Conservation (phyloP, 108 stramenopile species). For the Discostella stelligeroides region DNA sequence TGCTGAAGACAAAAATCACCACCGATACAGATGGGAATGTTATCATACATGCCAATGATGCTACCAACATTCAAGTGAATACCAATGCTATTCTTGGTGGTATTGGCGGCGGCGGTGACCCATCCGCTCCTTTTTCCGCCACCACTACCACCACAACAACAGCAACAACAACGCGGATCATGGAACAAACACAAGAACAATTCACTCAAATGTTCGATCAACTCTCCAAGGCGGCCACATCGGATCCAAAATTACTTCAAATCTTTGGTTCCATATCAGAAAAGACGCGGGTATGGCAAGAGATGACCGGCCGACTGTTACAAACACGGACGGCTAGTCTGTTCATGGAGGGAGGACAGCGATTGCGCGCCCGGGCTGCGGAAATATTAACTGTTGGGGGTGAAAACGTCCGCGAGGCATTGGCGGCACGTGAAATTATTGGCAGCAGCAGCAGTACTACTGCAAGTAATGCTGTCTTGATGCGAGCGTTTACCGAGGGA, state of each 20-base stretch:
- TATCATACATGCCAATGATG: conserved; percentile 20
- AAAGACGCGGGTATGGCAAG: conserved; percentile 83
- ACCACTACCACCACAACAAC: conserved; percentile 9
- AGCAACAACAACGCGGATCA: background rate
- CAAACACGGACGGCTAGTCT: conserved; percentile 76
- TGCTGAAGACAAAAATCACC: conserved; percentile 35
- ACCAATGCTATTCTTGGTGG: no score
- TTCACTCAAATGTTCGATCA: conserved; percentile 76
- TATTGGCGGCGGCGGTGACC: background rate
- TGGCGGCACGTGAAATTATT: conserved; percentile 44
- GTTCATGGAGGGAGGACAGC: conserved; percentile 82
- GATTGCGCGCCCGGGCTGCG: conserved; percentile 70
- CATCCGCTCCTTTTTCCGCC: conserved; percentile 20
- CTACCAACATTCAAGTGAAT: no score
- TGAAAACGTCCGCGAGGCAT: conserved; percentile 60
- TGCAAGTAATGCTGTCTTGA: conserved; percentile 47
- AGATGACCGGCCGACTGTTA: conserved; percentile 76
- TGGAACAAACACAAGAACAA: conserved; percentile 46
- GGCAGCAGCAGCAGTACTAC: background rate
- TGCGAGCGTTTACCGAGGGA: conserved; percentile 85
- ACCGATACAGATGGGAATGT: conserved; percentile 11
- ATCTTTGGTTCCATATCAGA: conserved; percentile 73
- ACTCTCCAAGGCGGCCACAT: conserved; percentile 65
- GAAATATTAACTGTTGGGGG: conserved; percentile 64
- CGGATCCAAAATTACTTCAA: conserved; percentile 65